Evolutionary conservation across 108 stramenopile genomes (phyloP).

Genomic region (Skeletonema costatum): DNA sequence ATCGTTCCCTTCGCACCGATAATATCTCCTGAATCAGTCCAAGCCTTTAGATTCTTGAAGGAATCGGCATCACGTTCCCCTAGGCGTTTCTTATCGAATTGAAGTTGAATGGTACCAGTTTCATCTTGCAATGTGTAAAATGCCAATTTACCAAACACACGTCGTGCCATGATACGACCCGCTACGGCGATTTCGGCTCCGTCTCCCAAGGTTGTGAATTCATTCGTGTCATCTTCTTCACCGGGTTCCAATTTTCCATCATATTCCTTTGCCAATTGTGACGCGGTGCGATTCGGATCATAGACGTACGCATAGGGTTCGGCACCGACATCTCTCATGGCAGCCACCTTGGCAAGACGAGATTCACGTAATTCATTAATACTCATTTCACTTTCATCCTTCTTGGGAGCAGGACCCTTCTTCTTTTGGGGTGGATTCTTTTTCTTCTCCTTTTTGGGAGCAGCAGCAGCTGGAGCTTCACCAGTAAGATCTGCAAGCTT

Average conservation of each 20-base stretch:
- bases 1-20: conserved; percentile 92
- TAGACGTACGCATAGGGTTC: conserved; percentile 89
- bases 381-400: conserved; percentile 40
- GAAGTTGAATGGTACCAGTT: conserved; percentile 91
- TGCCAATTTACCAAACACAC: conserved; percentile 96
- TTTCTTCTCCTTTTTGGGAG: conserved; percentile 19
- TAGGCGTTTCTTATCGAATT: conserved; percentile 92
- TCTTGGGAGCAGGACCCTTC: conserved; percentile 15
- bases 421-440: conserved; percentile 44
- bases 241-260: conserved; percentile 75
- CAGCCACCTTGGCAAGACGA: conserved; percentile 77
- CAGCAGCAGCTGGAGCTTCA: background rate
- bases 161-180: conserved; percentile 93
- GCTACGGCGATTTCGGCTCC: conserved; percentile 80
- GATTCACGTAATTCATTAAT: conserved; percentile 77
- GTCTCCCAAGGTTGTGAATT: conserved; percentile 39
- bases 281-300: conserved; percentile 64
- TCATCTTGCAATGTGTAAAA: conserved; percentile 95
- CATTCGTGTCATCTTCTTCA: conserved; percentile 62
- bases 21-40: conserved; percentile 96
- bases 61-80: conserved; percentile 55
- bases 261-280: conserved; percentile 59
- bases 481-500: conserved; percentile 55
- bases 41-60: conserved; percentile 90
- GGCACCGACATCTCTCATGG: conserved; percentile 79